Evolutionary conservation across 116 monocot species (phyloP), one percentile per base, ranked within the genome.

Genomic region (Papilionanthe hybrid): DNA sequence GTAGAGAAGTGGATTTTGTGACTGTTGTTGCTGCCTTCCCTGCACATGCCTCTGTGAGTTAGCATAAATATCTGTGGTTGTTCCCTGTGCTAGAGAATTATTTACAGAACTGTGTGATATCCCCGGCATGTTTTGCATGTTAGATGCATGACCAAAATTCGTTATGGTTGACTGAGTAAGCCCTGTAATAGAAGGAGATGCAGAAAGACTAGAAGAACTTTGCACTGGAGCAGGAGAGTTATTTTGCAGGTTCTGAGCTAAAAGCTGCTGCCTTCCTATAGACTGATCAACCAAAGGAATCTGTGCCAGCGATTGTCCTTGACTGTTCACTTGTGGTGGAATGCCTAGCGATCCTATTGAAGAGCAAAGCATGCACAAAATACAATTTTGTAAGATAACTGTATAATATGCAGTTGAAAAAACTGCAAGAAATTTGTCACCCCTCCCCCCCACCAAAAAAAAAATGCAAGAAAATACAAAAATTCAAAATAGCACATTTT

Each of bases 1-100:
- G 81, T 93, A 89, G 56, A 83, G 42, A 55, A 84, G 75, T 44
- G 82, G 78, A 80, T 86, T 91, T 78, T 89, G 91, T 65, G 86
- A 72, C 55, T 82, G 88, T 56, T 83, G 88, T n/a, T 86, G 87
- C 82, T 77, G 83, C 78, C 85, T 87, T 76, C 83, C 84, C 67
- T 84, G 90, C 20, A 90, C 78, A 75, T 87, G 90, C 75, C 93
- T 86, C 45, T 85, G 89, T 53, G 85, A 53, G 72, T 82, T 93
- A 42, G 81, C 42, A 86, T 86, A 89, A 43, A 87, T 84, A 81
- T 85, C 87, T 80, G 83, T 11, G 49, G 83, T 22, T 55, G 77
- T 76, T 66, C 82, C 77, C 73, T 93, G 90, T 27, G 83, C 84
- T 77, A 78, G 41, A 78, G 84, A 65, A 84, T 81, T 86, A 78